Percentiles rank a stretch among this genome's conserved stretches.
phyloP scores from a whole-genome alignment of 2,329 filamentous ascomycete genomes.

The Penicillium hordei region DNA sequence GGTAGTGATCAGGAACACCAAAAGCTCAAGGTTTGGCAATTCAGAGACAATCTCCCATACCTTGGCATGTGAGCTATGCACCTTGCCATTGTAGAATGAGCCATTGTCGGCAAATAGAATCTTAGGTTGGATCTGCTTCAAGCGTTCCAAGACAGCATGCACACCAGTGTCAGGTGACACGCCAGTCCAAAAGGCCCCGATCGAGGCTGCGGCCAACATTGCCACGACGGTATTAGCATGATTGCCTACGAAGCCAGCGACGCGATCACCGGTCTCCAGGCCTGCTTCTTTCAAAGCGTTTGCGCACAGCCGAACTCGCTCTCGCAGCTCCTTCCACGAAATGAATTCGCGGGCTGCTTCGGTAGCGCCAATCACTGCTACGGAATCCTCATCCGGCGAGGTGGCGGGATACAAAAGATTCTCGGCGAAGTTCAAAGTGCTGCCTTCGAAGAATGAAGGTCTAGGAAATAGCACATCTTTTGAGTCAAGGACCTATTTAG shows the following conservation, averaged over 20 bases:
- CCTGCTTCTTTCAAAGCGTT: constrained; percentile 67
- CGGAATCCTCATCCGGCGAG: constrained; percentile 56
- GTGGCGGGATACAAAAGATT: constrained; percentile 80
- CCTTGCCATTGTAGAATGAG: constrained; percentile 85
- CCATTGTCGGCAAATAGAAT: constrained; percentile 86
- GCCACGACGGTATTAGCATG: constrained; percentile 83
- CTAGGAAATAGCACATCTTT: constrained; percentile 77
- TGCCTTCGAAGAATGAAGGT: constrained; percentile 78
- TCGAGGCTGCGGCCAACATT: constrained; percentile 76
- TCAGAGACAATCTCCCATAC: constrained; percentile 71
- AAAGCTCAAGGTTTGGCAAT: constrained; percentile 65
- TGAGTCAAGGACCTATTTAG: constrained; percentile 63
- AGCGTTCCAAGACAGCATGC: constrained; percentile 81
- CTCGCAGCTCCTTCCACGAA: constrained; percentile 78
- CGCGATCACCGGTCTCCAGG: constrained; percentile 60
- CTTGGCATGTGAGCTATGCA: constrained; percentile 77
- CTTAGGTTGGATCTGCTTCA: constrained; percentile 80
- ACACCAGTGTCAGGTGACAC: constrained; percentile 92
- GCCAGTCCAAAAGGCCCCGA: constrained; percentile 90
- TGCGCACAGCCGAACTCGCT: constrained; percentile 72
- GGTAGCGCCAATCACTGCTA: constrained; percentile 77
- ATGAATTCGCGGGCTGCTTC: constrained; percentile 66
- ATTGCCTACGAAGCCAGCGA: constrained; percentile 80
- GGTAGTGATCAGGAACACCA: constrained; percentile 73
- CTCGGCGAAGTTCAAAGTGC: constrained; percentile 87